Evolutionary conservation across 805 yeast genomes (phyloP), one percentile per base, ranked within the genome.

Genomic region (Metschnikowia peoriensis): DNA sequence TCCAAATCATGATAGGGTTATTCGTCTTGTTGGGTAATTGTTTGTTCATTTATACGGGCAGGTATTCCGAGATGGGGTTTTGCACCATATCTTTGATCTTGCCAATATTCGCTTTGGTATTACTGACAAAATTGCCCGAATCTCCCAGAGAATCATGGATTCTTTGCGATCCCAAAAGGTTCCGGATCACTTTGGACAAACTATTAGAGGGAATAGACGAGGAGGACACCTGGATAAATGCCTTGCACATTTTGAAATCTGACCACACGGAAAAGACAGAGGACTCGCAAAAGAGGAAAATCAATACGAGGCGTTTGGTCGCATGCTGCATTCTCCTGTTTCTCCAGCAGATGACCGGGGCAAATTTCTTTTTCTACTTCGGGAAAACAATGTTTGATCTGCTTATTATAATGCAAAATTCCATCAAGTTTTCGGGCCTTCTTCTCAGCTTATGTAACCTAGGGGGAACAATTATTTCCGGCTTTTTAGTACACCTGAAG

Each of bases 281-380:
- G 7, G 37, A 6, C 7, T 12, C 22, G 11, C 42, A 44, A 35
- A 35, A 41, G 32, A 34, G 17, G 12, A 50, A 38, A 15, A 27
- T 41, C 8, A n/a, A 44, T 45, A 41, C 17, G 16, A 15, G 44
- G 32, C 52, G 50, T 7, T 46, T 53, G 38, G 28, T 27, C 27
- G 42, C 42, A 35, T 64, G 72, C 53, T 61, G 67, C 28, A 17
- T 50, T 4, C 45, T 70, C 16, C 65, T 66, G 70, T 54, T 61
- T n/a, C 63, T 67, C 46, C 74, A 69, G 58, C 75, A 70, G 50
- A 58, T 69, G 37, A 64, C 72, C 2, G 74, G 73, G 2, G 69
- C 67, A 22, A 67, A 66, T 44, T 69, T 65, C 46, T 68, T 67
- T 44, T 69, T 71, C 39, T 70, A 69, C 53, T 71, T 60, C 43